Conservation (phyloP, 352 stramenopile genomes). For the Globisporangium polare region DNA sequence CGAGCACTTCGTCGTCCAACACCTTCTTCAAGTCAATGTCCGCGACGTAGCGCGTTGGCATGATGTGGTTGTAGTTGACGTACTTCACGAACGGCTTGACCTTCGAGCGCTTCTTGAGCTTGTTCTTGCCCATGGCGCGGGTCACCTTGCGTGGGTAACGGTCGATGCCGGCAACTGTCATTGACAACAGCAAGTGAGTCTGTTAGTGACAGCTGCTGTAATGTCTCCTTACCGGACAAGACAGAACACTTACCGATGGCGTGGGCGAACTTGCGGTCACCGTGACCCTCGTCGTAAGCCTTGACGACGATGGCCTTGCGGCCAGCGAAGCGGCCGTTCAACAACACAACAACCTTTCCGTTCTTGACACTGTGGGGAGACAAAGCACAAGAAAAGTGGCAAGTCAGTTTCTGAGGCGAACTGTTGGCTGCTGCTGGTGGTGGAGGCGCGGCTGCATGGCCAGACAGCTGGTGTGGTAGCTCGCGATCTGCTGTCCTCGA, state of each 20-base stretch:
- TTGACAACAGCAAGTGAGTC: background rate
- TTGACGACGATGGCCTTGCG: slow-evolving; percentile 99
- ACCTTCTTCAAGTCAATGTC: slow-evolving; percentile 99
- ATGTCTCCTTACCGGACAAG: background rate
- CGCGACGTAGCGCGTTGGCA: slow-evolving; percentile 98
- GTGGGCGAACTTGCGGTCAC: slow-evolving; percentile 97
- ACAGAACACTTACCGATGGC: slow-evolving; percentile 81
- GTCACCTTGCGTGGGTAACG: slow-evolving; percentile 97
- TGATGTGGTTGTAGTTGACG: slow-evolving; percentile 99
- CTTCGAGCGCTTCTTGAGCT: slow-evolving; percentile 97
- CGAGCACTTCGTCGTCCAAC: slow-evolving; percentile 87
- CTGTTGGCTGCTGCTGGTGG: too few relatives aligned
- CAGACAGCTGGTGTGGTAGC: background rate
- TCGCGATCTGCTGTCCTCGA: background rate
- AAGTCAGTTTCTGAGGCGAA: slow-evolving; percentile 4
- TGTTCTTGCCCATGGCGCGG: slow-evolving; percentile 95
- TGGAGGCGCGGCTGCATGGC: background rate
- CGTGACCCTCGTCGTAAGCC: slow-evolving; percentile 96
- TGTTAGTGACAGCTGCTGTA: background rate
- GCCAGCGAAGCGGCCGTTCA: slow-evolving; percentile 97
- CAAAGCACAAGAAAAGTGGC: slow-evolving; percentile 6
- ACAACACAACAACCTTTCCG: slow-evolving; percentile 99
- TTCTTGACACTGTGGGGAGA: slow-evolving; percentile 87
- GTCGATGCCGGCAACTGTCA: slow-evolving; percentile 92
- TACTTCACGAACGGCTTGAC: slow-evolving; percentile 99